These are phyloP conservation scores for Kwoniella mangroviensis DNA, from an alignment of 768 basidiomycete species.

Conservation along the genomic window DNA sequence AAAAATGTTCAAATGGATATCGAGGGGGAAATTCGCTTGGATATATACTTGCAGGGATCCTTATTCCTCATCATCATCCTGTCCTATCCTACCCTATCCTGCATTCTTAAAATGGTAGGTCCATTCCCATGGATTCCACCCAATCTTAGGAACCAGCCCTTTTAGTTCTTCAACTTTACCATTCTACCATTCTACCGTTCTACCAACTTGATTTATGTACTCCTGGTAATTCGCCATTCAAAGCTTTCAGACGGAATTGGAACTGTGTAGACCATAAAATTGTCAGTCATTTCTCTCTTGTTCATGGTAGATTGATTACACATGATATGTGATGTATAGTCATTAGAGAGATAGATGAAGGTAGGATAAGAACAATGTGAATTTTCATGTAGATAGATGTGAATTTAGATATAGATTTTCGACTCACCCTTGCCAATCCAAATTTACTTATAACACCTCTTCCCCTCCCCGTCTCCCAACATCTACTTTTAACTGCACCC, in stretches of 20 bases:
- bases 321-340: too few relatives aligned
- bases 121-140: too few relatives aligned
- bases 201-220: conserved; percentile 93
- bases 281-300: too few relatives aligned
- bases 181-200: neutral
- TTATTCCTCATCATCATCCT: too few relatives aligned
- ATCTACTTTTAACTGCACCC: conserved; percentile 87
- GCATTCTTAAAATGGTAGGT: too few relatives aligned
- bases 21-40: too few relatives aligned
- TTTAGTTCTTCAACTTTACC: neutral
- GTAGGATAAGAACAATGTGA: too few relatives aligned
- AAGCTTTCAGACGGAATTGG: conserved; percentile 86
- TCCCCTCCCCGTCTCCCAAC: conserved; percentile 80
- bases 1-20: too few relatives aligned
- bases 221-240: conserved; percentile 79
- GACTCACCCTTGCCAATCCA: conserved; percentile 74
- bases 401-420: neutral
- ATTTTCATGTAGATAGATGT: neutral
- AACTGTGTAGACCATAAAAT: conserved; percentile 63
- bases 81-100: too few relatives aligned
- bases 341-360: too few relatives aligned
- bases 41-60: too few relatives aligned
- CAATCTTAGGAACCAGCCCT: too few relatives aligned
- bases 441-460: conserved; percentile 88
- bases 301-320: conserved; percentile 11